Percentiles rank a stretch among this genome's conserved stretches.
These are phyloP conservation scores for Mucor velutinosus DNA, from an alignment of 371 early-diverging fungal genomes.

Conservation along the genomic window DNA sequence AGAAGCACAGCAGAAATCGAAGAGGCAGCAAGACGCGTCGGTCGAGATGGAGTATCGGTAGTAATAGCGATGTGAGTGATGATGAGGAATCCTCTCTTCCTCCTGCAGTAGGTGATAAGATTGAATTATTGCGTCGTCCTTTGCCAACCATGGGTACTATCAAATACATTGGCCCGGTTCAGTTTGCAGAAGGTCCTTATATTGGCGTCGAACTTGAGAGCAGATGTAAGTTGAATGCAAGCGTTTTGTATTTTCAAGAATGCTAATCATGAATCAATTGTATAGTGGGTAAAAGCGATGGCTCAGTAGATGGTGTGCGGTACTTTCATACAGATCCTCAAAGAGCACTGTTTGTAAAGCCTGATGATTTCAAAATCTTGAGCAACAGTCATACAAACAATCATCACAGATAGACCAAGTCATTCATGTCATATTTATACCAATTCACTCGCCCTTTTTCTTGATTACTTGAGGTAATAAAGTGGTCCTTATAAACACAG, in stretches of 20 bases:
- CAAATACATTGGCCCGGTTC: constrained; percentile 33
- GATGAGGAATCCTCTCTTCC: constrained; percentile 13
- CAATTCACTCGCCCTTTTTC: background rate
- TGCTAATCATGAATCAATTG: background rate
- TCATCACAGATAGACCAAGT: background rate
- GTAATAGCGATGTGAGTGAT: constrained; percentile 20
- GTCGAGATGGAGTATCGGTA: constrained; percentile 29
- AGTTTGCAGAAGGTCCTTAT: constrained; percentile 27
- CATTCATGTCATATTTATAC: background rate
- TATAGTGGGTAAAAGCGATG: constrained; percentile 39
- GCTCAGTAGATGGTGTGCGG: constrained; percentile 32
- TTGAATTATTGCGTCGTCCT: constrained; percentile 27
- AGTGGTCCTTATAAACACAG: too few species aligned
- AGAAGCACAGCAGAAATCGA: background rate
- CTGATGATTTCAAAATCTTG: constrained; percentile 28
- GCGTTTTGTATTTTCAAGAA: too few species aligned
- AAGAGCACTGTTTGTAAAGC: constrained; percentile 31
- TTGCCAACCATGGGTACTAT: constrained; percentile 32
- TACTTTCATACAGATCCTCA: constrained; percentile 38
- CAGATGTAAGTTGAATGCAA: constrained; percentile 28
- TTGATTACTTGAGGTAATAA: too few species aligned
- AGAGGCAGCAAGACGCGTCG: constrained; percentile 15
- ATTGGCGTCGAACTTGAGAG: constrained; percentile 38
- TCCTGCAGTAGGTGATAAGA: constrained; percentile 26
- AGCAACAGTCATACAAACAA: background rate